Evolutionary conservation across 768 basidiomycete species (phyloP), one percentile per base, ranked within the genome.

Genomic region (Termitomyces sp.): DNA sequence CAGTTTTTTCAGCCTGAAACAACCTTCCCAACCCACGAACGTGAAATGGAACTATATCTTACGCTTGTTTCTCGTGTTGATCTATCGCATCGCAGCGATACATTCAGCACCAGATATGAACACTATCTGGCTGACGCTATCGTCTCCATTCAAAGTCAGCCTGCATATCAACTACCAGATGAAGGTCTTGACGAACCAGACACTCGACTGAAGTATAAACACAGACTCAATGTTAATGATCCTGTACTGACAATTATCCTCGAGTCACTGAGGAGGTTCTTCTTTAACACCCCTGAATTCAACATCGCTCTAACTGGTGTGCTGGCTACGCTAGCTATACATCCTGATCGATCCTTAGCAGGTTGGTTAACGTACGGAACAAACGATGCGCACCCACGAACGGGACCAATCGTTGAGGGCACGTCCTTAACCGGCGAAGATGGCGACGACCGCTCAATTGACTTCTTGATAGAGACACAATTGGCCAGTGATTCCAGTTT

Each of bases 271-370:
- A 74, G 88, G 51, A 77, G 76, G 57, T 96, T 98, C 78, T 91
- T 97, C 70, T 81, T 82, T 14, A 93, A 96, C 61, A 78, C 88
- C 0, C 85, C 94, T 12, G 89, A 94, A 61, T 84, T 81, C 69
- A 98, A 98, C 67, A 83, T 98, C 52, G 88, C 89, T 0, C 70
- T 98, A 59, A 97, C 92, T 3, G 91, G 91, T 21, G 82, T 87
- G 4, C 72, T 97, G 34, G 85, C 91, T 3, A 82, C 85, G 11
- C 73, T 98, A 17, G 91, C 92, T 0, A 73, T 86, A n/a, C 91
- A 93, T 65, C 91, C 95, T 3, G 79, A 91, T 66, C 82, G 94
- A 7, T 91, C 90, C 2, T 75, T 97, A 25, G 83, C 87, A 0
- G 94, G 94, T 1, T 98, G 94, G 94, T 67, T 97, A 45, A 86